Evolutionary conservation across 2,329 filamentous ascomycete species (phyloP).

Genomic region (Calycina marina): DNA sequence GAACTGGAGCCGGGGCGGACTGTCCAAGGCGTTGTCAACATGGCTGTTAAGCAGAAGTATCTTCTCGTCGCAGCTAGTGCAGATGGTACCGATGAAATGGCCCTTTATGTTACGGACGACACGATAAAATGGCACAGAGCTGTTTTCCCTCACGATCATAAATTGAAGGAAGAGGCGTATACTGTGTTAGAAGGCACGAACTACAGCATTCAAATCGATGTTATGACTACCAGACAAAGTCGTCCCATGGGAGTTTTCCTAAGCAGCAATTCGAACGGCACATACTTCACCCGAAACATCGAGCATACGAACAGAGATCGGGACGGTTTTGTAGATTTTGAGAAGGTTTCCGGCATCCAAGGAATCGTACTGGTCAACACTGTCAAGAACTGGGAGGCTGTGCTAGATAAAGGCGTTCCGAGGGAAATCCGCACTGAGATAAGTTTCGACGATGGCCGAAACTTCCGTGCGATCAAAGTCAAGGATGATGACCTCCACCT

Average conservation of each 20-base stretch:
- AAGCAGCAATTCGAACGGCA: constrained; percentile 94
- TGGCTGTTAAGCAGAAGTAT: constrained; percentile 75
- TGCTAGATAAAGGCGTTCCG: constrained; percentile 36
- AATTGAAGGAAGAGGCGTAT: constrained; percentile 70
- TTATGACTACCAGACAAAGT: constrained; percentile 53
- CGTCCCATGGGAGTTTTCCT: constrained; percentile 76
- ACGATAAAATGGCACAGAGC: constrained; percentile 79
- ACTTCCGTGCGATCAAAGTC: constrained; percentile 59
- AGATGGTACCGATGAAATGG: constrained; percentile 73
- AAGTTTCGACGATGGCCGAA: constrained; percentile 89
- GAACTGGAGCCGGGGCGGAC: constrained; percentile 59
- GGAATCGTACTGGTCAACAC: constrained; percentile 83
- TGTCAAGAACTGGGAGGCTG: constrained; percentile 72
- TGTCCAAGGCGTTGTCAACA: constrained; percentile 65
- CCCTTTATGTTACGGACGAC: constrained; percentile 78
- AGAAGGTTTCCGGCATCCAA: constrained; percentile 83
- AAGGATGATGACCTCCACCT: constrained; percentile 57
- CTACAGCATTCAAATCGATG: constrained; percentile 94
- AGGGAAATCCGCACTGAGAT: constrained; percentile 71
- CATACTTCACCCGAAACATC: constrained; percentile 83
- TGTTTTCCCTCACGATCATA: constrained; percentile 73
- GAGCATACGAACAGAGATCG: constrained; percentile 80
- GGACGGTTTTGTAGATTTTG: constrained; percentile 75
- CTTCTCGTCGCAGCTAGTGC: constrained; percentile 73
- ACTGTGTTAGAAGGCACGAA: constrained; percentile 92